Base-by-base conservation (phyloP, 306 rosid genomes). In the Mimosa bimucronata region DNA sequence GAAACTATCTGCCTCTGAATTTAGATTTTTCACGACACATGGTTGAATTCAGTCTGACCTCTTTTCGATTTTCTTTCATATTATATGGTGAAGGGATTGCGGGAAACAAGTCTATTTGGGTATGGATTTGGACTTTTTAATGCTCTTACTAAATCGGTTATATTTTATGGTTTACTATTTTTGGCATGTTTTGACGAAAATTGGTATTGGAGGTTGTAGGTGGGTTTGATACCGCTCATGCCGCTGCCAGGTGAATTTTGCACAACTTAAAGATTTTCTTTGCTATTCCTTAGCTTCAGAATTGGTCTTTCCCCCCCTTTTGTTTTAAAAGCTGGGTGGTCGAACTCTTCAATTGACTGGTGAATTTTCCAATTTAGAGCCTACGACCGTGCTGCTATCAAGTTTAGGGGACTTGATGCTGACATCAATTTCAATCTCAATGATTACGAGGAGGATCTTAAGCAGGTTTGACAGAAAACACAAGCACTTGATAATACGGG, bases 21-120 rank as follows among this genome's bases (percentile, higher is more conserved):
- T 64, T 75, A 10, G 40, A 41, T 38, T 79, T 79, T 82, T 65
- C 41, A 7, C 30, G 31, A n/a, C 28, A 15, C 37, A 21, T 58
- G 75, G 45, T 74, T 76, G 81, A 84, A 80, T 71, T 72, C 12
- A 60, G 34, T 68, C 88, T 81, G 69, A 85, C 66, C 18, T 64
- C 15, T 57, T 74, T 19, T 14, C 46, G 4, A 18, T 3, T 46
- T 52, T 29, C 28, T 74, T 45, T 77, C 61, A 74, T 46, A 65
- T 81, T 66, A 12, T 61, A 65, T 64, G 73, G 80, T 83, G 89
- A 79, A 96, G 99, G 99, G 99, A 96, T 76, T 96, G 98, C 77
- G 98, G 99, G 83, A 96, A 96, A 81, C 99, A 96, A 81, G 97
- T 96, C 71, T 96, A 96, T 85, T 87, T 96, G 76, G 99, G 99